Evolutionary conservation across 306 rosid genomes (phyloP).

Genomic region (Fragaria ananassa): DNA sequence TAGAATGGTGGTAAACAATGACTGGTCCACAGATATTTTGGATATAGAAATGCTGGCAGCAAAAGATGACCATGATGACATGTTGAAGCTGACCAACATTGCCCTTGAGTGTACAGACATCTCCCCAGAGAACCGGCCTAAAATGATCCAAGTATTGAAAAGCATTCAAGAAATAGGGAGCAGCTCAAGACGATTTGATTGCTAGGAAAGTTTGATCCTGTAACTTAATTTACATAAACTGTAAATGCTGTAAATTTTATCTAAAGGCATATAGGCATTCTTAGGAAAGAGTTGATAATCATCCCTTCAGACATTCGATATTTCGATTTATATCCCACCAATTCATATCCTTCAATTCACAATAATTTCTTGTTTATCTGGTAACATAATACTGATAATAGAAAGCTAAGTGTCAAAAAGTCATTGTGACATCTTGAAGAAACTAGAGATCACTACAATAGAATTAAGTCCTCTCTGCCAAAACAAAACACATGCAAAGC

Average conservation of each 20-base stretch:
- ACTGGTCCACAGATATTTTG: slow-evolving; percentile 73
- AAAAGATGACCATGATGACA: slow-evolving; percentile 59
- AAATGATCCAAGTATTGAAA: slow-evolving; percentile 45
- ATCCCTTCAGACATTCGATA: neutral
- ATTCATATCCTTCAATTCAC: neutral
- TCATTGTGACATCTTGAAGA: neutral
- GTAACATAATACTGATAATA: too few species aligned
- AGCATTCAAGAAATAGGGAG: slow-evolving; percentile 36
- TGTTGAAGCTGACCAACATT: slow-evolving; percentile 59
- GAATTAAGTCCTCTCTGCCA: neutral
- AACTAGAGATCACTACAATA: neutral
- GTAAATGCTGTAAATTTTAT: neutral
- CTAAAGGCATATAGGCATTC: neutral
- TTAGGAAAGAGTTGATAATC: too few species aligned
- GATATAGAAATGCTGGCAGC: slow-evolving; percentile 54
- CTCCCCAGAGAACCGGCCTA: slow-evolving; percentile 51
- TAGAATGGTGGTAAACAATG: slow-evolving; percentile 57
- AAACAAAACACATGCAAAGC: neutral
- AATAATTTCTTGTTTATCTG: too few species aligned
- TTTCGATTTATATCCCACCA: neutral
- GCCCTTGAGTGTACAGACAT: slow-evolving; percentile 63
- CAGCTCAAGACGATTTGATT: neutral
- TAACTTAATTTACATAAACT: neutral
- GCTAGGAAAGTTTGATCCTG: neutral
- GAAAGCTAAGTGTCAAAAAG: too few species aligned